Base-by-base conservation (phyloP, 495 filamentous ascomycete species). In the Aspergillus cristatus region DNA sequence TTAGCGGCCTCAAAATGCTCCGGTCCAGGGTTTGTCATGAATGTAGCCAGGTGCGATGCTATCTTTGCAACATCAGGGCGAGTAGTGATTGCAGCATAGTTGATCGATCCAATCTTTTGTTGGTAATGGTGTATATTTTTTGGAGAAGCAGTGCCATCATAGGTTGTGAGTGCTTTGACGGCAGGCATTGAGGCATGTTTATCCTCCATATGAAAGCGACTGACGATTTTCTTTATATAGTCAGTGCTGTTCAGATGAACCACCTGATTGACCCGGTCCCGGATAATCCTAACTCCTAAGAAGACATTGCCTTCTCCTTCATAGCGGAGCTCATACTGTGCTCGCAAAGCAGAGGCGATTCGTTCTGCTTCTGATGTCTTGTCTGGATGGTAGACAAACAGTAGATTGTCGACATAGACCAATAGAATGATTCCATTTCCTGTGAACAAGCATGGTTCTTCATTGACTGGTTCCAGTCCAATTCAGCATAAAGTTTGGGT, bases 341-440 rank as follows among this genome's bases (percentile, higher is more conserved):
- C 34, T 20, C 40, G 20, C 20, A 24, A 24, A 24, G 20, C 20
- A 4, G 20, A 4, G 20, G 20, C 20, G 20, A 24, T 8, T 4
- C 8, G 4, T 24, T 24, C 20, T 4, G 20, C 20, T 24, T 24
- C 20, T 8, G 4, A 4, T 8, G 8, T 24, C 20, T 24, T 4
- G 8, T 24, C 40, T 35, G 34, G 28, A 33, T 48, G 17, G 41
- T 45, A 20, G 12, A 22, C 32, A 7, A 55, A 40, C 3, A 53
- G 6, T 4, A 54, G 50, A 29, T 56, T 40, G 40, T 56, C 46
- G 0, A 56, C 38, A 38, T 53, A 53, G 25, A 57, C 46, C 38
- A 57, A 51, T 3, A 57, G 14, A 33, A 53, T 32, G 11, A 55
- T 43, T 1, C 34, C 29, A 7, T 42, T 7, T 8, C 43, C 28